phyloP scores from a whole-genome alignment of 805 yeast genomes.

The Candida fluviatilis region DNA sequence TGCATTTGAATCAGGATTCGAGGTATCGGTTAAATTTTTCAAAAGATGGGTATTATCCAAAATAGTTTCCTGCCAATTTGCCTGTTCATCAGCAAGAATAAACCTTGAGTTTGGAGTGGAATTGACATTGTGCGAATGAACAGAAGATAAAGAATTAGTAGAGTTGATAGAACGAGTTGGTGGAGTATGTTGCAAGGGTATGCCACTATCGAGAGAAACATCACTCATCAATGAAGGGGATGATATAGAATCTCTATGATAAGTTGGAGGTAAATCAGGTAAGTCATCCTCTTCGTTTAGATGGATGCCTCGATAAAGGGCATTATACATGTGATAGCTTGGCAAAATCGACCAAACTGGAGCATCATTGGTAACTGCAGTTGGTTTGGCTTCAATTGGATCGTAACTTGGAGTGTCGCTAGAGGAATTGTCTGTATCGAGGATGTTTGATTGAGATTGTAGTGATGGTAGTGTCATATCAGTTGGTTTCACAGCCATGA shows the following conservation, averaged over 20 bases:
- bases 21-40: conserved; percentile 26
- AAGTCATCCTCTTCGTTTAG: conserved; percentile 10
- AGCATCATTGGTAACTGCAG: conserved; percentile 12
- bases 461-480: too few relatives aligned
- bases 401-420: too few relatives aligned
- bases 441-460: too few relatives aligned
- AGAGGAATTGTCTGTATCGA: too few relatives aligned
- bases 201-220: conserved; percentile 4
- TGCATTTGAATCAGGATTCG: conserved; percentile 21
- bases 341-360: conserved; percentile 39
- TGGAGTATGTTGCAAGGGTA: conserved; percentile 2
- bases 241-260: not conserved
- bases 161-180: not conserved
- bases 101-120: conserved; percentile 7
- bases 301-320: conserved; percentile 6
- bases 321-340: conserved; percentile 30
- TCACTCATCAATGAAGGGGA: not conserved
- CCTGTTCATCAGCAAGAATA: conserved; percentile 32
- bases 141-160: not conserved
- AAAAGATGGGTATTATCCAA: conserved; percentile 34
- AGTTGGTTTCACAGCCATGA: too few relatives aligned
- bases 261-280: conserved; percentile 10
- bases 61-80: conserved; percentile 34
- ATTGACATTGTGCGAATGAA: not conserved
- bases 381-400: too few relatives aligned